These are phyloP conservation scores for Berkeleyomyces basicola DNA, from an alignment of 2,329 filamentous ascomycete genomes.

Conservation along the genomic window DNA sequence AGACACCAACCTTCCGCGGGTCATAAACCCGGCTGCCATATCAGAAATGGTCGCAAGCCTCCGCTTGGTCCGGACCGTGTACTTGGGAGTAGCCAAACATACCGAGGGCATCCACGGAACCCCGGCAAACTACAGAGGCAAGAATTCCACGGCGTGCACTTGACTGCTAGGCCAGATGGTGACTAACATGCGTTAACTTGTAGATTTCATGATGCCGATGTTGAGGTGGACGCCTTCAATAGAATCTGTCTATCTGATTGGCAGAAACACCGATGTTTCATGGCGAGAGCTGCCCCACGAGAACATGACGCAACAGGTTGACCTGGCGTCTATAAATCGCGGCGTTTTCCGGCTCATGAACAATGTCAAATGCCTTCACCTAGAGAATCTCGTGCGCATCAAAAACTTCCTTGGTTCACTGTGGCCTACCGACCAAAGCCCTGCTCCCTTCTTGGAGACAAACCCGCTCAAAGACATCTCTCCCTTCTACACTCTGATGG, in stretches of 20 bases:
- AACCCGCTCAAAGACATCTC: not conserved
- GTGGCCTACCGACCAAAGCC: slow-evolving; percentile 15
- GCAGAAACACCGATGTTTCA: slow-evolving; percentile 15
- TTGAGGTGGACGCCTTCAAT: slow-evolving; percentile 15
- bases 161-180: not conserved
- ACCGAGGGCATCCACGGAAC: not conserved
- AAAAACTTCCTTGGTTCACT: slow-evolving; percentile 15
- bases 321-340: slow-evolving; percentile 13
- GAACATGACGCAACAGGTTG: slow-evolving; percentile 14
- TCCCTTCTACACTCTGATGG: slow-evolving; percentile 11
- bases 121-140: not conserved
- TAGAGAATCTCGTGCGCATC: slow-evolving; percentile 16
- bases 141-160: not conserved
- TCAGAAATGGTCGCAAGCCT: slow-evolving; percentile 16
- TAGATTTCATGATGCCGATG: slow-evolving; percentile 14
- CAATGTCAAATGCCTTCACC: slow-evolving; percentile 13
- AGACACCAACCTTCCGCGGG: slow-evolving; percentile 13
- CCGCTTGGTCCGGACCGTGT: slow-evolving; percentile 13
- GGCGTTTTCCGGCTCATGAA: slow-evolving; percentile 13
- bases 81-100: slow-evolving; percentile 15
- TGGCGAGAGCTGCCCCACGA: slow-evolving; percentile 17
- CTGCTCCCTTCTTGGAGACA: slow-evolving; percentile 9
- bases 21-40: slow-evolving; percentile 15
- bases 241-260: slow-evolving; percentile 13
- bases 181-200: not conserved